phyloP scores from a whole-genome alignment of 768 basidiomycete species.

The Tylopilus rubrobrunneus region DNA sequence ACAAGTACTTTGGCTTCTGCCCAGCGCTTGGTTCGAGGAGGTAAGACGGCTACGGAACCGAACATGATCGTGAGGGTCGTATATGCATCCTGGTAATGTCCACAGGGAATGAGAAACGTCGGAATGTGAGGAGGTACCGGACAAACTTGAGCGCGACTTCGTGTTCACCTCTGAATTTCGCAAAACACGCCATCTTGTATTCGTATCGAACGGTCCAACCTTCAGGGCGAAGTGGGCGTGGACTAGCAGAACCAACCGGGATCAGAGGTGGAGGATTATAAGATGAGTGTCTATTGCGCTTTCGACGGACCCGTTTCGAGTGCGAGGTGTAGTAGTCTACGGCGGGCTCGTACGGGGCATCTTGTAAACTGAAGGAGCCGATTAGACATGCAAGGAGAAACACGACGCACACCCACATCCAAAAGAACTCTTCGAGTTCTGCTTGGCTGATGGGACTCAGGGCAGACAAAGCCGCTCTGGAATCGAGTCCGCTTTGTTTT shows the following conservation, averaged over 20 bases:
- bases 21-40: slow-evolving; percentile 95
- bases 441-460: slow-evolving; percentile 82
- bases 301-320: slow-evolving; percentile 87
- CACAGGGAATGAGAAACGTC: slow-evolving; percentile 27
- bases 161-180: slow-evolving; percentile 90
- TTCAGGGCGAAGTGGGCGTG: slow-evolving; percentile 69
- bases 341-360: slow-evolving; percentile 84
- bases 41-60: slow-evolving; percentile 77
- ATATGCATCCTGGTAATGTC: slow-evolving; percentile 95
- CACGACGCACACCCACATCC: slow-evolving; percentile 45
- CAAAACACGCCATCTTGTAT: slow-evolving; percentile 96
- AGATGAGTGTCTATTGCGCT: slow-evolving; percentile 73
- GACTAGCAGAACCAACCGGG: slow-evolving; percentile 35
- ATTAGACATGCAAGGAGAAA: not conserved
- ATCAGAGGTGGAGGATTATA: slow-evolving; percentile 46
- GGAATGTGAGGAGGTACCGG: not conserved
- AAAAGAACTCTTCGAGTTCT: slow-evolving; percentile 87
- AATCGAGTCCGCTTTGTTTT: slow-evolving; percentile 50
- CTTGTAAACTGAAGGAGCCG: slow-evolving; percentile 60
- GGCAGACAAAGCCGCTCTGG: slow-evolving; percentile 90
- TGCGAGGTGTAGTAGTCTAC: slow-evolving; percentile 92
- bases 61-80: slow-evolving; percentile 83
- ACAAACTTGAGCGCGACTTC: slow-evolving; percentile 89
- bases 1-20: slow-evolving; percentile 97
- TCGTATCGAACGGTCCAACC: slow-evolving; percentile 98